Evolutionary conservation across 2,329 filamentous ascomycete species (phyloP).

Genomic region (Talaromyces sp.): DNA sequence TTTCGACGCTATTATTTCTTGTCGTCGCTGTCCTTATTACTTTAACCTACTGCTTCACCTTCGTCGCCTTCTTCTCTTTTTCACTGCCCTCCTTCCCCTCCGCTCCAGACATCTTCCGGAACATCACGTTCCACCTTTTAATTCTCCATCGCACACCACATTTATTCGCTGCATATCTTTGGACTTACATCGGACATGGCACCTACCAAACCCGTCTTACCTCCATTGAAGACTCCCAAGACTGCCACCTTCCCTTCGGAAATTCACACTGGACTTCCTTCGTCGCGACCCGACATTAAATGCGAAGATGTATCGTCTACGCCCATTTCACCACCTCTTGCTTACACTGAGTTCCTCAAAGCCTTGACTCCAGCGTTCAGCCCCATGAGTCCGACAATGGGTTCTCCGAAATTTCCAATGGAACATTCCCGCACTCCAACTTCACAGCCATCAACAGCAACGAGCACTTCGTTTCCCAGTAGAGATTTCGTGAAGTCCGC

Average conservation of each 20-base stretch:
- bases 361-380: conserved; percentile 67
- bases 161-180: not conserved
- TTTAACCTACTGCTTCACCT: not conserved
- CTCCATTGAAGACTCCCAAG: conserved; percentile 40
- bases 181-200: conserved; percentile 16
- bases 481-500: conserved; percentile 51
- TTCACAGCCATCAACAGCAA: conserved; percentile 35
- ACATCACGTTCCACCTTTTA: not conserved
- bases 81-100: not conserved
- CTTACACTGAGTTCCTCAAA: conserved; percentile 91
- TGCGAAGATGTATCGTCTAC: conserved; percentile 60
- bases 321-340: conserved; percentile 81
- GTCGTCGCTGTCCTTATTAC: not conserved
- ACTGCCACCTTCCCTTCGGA: conserved; percentile 45
- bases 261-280: conserved; percentile 51
- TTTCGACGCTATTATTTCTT: not conserved
- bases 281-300: conserved; percentile 60
- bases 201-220: conserved; percentile 31
- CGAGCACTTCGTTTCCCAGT: conserved; percentile 42
- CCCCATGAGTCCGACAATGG: conserved; percentile 54
- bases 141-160: not conserved
- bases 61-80: not conserved
- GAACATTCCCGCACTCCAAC: conserved; percentile 23
- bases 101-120: not conserved
- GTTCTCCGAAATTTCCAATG: conserved; percentile 40